Evolutionary conservation across 2,329 filamentous ascomycete species (phyloP), one percentile per base, ranked within the genome.

Genomic region (Arthrocladium fulminans): DNA sequence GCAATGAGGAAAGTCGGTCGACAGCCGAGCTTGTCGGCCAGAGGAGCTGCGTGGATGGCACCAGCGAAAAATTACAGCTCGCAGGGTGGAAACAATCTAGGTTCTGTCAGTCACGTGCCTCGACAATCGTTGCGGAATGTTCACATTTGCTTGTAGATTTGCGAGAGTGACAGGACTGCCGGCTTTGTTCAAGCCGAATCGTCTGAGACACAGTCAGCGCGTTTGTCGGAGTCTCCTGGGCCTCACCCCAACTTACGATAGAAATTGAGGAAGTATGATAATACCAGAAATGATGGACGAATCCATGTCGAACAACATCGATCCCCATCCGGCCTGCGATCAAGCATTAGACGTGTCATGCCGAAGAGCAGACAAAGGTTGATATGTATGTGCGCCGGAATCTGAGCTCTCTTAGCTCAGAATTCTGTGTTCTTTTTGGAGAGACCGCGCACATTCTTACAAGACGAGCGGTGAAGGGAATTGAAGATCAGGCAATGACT

Each of bases 71-170:
- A 83, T 44, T 82, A n/a, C 82, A 34, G 76, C 80, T 63, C 85
- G 81, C 3, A 86, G 72, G 1, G 78, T 82, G n/a, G 81, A 83
- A 29, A 84, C 83, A 50, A 86, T 81, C n/a, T n/a, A n/a, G n/a
- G n/a, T n/a, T n/a, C n/a, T n/a, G n/a, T n/a, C n/a, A n/a, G n/a
- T n/a, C n/a, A n/a, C n/a, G n/a, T n/a, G n/a, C n/a, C n/a, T n/a
- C n/a, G n/a, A n/a, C n/a, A n/a, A n/a, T n/a, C n/a, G n/a, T n/a
- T n/a, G n/a, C n/a, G n/a, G n/a, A n/a, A n/a, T n/a, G n/a, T n/a
- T n/a, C n/a, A n/a, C n/a, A 59, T 84, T 84, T 54, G 81, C 78
- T 45, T 74, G 74, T 41, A 83, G 67, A 54, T 80, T 73, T 22
- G 75, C 74, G 32, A 67, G 63, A 2, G 64, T 72, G 2, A 68